Evolutionary conservation across 1,284 basidiomycete species (phyloP).

Genomic region (Erythrobasidium hasegawianum): DNA sequence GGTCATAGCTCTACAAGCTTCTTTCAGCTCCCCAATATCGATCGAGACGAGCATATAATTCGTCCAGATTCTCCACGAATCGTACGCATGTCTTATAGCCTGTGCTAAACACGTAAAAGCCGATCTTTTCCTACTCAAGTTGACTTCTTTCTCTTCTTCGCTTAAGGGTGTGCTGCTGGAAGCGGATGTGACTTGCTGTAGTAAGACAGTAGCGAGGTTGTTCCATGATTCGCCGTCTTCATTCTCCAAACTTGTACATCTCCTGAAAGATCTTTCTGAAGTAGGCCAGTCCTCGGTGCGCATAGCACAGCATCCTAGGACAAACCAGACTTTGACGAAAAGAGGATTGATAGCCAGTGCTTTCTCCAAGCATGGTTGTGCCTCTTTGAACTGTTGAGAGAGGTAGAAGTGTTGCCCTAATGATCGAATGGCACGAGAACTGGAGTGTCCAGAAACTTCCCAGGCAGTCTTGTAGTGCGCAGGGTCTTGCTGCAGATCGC

Average conservation of each 20-base stretch:
- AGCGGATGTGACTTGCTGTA: conserved; percentile 62
- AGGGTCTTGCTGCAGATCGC: conserved; percentile 73
- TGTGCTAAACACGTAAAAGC: conserved; percentile 93
- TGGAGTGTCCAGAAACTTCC: conserved; percentile 71
- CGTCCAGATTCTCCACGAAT: conserved; percentile 97
- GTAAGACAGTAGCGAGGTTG: conserved; percentile 91
- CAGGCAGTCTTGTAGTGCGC: conserved; percentile 80
- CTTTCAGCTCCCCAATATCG: conserved; percentile 85
- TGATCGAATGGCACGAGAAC: conserved; percentile 83
- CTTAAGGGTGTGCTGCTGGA: not conserved
- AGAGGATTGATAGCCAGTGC: conserved; percentile 88
- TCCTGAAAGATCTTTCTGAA: conserved; percentile 74
- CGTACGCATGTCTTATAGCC: conserved; percentile 75
- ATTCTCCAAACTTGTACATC: conserved; percentile 85
- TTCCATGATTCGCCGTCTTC: conserved; percentile 99
- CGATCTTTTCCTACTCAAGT: conserved; percentile 58
- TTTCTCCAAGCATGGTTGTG: conserved; percentile 64
- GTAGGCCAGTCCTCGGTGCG: conserved; percentile 75
- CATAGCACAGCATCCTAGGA: conserved; percentile 85
- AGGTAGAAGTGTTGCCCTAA: conserved; percentile 81
- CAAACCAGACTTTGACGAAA: conserved; percentile 84
- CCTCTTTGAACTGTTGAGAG: conserved; percentile 60
- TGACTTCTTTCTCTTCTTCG: conserved; percentile 38
- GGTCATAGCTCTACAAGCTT: conserved; percentile 76
- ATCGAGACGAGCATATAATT: conserved; percentile 95